Conservation (phyloP, 768 basidiomycete species). For the Agrocybe pediades region DNA sequence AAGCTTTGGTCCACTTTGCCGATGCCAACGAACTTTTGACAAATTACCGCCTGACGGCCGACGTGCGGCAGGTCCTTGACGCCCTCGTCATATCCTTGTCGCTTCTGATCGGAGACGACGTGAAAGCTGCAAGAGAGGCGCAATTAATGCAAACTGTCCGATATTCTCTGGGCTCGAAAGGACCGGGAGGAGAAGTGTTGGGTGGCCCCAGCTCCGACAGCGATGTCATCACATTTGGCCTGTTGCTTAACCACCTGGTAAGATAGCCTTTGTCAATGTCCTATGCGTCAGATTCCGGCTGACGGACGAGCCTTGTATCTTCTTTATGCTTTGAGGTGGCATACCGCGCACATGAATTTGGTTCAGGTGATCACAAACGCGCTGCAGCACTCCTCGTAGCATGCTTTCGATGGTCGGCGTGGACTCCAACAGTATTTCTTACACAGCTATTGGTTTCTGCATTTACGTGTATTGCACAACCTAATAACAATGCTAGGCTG, state of each 20-base stretch:
- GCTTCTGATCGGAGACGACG: slow-evolving; percentile 67
- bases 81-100: slow-evolving; percentile 59
- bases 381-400: slow-evolving; percentile 57
- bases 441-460: slow-evolving; percentile 69
- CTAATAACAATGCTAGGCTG: slow-evolving; percentile 34
- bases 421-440: slow-evolving; percentile 65
- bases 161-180: slow-evolving; percentile 50
- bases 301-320: too few relatives aligned
- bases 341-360: slow-evolving; percentile 60
- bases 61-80: slow-evolving; percentile 60
- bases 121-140: slow-evolving; percentile 67
- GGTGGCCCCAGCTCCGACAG: slow-evolving; percentile 57
- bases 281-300: too few relatives aligned
- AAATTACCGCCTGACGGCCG: slow-evolving; percentile 50
- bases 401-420: slow-evolving; percentile 61
- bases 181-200: slow-evolving; percentile 42
- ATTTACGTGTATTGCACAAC: slow-evolving; percentile 62
- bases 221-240: slow-evolving; percentile 64
- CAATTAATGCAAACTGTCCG: slow-evolving; percentile 71
- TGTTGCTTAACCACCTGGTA: slow-evolving; percentile 66
- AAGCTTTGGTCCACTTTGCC: slow-evolving; percentile 50
- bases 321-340: slow-evolving; percentile 43
- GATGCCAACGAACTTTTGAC: slow-evolving; percentile 59
- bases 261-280: slow-evolving; percentile 28
- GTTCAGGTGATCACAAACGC: slow-evolving; percentile 57